phyloP scores from a whole-genome alignment of 176 grass and related monocot genomes.

The Zea luxurians region DNA sequence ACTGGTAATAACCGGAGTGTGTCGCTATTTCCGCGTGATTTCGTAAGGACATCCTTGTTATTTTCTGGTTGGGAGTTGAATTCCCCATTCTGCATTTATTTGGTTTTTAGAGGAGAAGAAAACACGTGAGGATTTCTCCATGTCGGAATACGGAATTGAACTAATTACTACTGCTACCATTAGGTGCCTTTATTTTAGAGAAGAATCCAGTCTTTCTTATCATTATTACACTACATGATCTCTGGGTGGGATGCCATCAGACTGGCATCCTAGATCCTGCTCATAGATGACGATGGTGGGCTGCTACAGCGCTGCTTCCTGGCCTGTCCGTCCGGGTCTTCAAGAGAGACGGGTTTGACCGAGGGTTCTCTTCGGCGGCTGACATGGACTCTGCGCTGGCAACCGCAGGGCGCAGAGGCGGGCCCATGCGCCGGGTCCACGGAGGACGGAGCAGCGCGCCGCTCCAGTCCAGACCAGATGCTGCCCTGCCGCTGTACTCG shows the following conservation, averaged over 20 bases:
- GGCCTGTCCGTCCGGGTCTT: neutral
- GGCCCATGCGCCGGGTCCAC: constrained; percentile 22
- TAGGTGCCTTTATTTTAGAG: neutral
- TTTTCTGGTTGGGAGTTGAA: neutral
- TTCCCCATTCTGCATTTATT: neutral
- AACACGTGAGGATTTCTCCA: neutral
- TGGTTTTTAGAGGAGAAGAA: neutral
- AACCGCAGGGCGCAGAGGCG: neutral
- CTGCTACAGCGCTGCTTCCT: too few species aligned
- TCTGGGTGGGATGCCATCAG: neutral
- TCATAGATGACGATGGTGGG: neutral
- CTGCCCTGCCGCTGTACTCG: constrained; percentile 16
- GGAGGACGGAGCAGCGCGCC: neutral
- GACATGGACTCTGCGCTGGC: constrained; percentile 15
- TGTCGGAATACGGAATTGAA: neutral
- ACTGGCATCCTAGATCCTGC: neutral
- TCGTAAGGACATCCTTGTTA: neutral
- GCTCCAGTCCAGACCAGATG: neutral
- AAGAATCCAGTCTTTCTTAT: neutral
- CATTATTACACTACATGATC: neutral
- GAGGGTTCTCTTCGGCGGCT: neutral
- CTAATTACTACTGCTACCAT: neutral
- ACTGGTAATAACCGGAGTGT: too few species aligned
- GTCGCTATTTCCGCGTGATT: neutral
- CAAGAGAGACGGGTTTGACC: neutral